These are phyloP conservation scores for Monosporascus ibericus DNA, from an alignment of 2,329 filamentous ascomycete species.

Conservation along the genomic window DNA sequence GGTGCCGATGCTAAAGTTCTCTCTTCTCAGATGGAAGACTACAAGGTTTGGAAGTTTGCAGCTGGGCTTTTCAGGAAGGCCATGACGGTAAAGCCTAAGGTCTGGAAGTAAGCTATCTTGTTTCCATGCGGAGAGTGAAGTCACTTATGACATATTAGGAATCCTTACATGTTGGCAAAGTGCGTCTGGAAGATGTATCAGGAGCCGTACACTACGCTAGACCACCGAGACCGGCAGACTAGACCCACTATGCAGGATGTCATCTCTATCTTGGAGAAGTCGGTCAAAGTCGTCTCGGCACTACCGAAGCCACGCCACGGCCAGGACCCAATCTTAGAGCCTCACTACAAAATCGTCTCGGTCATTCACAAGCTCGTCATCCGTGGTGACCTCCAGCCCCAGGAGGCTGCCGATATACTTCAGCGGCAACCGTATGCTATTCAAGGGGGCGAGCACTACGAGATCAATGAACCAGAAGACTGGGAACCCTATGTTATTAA, in stretches of 20 bases:
- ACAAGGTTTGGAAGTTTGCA: slow-evolving; percentile 57
- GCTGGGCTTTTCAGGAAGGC: slow-evolving; percentile 51
- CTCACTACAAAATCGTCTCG: slow-evolving; percentile 85
- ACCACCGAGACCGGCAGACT: slow-evolving; percentile 33
- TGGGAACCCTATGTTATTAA: slow-evolving; percentile 51
- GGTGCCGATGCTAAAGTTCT: slow-evolving; percentile 44
- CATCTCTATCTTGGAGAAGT: slow-evolving; percentile 43
- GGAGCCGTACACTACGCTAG: slow-evolving; percentile 37
- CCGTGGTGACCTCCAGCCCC: slow-evolving; percentile 39
- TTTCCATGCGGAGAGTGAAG: neutral
- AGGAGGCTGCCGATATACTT: slow-evolving; percentile 45
- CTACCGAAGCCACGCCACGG: slow-evolving; percentile 51
- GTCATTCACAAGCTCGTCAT: slow-evolving; percentile 75
- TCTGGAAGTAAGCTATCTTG: slow-evolving; percentile 46
- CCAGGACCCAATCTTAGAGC: slow-evolving; percentile 75
- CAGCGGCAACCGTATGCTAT: slow-evolving; percentile 50
- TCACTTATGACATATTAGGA: slow-evolving; percentile 30
- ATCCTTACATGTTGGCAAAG: slow-evolving; percentile 55
- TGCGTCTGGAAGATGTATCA: slow-evolving; percentile 61
- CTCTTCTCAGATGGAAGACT: slow-evolving; percentile 51
- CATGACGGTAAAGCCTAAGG: slow-evolving; percentile 45
- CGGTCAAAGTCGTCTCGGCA: slow-evolving; percentile 43
- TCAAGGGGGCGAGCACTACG: slow-evolving; percentile 40
- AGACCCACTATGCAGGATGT: slow-evolving; percentile 36
- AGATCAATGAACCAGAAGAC: slow-evolving; percentile 55